Percentiles rank a stretch among this genome's conserved stretches.
Conservation (phyloP, 768 basidiomycete species). For the Agrocybe chaxingu region DNA sequence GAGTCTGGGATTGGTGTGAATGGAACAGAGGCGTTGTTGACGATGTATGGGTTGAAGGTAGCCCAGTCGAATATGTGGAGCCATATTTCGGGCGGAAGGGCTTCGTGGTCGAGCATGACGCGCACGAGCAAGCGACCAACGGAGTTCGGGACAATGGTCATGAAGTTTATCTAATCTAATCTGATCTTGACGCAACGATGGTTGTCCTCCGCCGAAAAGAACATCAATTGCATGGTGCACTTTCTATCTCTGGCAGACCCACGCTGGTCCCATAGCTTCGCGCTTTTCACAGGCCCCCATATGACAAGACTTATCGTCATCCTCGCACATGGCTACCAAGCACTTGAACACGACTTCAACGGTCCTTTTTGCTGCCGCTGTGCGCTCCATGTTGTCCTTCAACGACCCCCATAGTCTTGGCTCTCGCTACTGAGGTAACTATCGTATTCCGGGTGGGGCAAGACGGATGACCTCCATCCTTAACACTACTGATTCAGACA, state of each 20-base stretch:
- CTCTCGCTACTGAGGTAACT: too few relatives aligned
- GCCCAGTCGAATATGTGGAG: constrained; percentile 47
- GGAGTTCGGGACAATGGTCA: neutral
- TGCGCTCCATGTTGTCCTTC: too few relatives aligned
- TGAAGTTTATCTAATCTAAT: constrained; percentile 7
- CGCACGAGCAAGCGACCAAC: neutral
- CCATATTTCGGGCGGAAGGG: constrained; percentile 55
- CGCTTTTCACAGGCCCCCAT: too few relatives aligned
- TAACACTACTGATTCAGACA: too few relatives aligned
- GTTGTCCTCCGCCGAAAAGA: too few relatives aligned
- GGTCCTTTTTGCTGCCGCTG: too few relatives aligned
- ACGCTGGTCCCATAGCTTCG: neutral
- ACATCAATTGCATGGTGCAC: neutral
- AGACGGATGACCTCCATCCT: too few relatives aligned
- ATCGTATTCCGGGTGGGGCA: too few relatives aligned
- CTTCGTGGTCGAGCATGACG: constrained; percentile 16
- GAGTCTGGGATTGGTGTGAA: constrained; percentile 39
- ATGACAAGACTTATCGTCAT: too few relatives aligned
- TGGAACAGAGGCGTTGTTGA: constrained; percentile 36
- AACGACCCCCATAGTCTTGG: too few relatives aligned
- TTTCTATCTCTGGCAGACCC: neutral
- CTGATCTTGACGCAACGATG: neutral
- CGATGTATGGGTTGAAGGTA: constrained; percentile 23
- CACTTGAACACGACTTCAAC: too few relatives aligned
- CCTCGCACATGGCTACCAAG: too few relatives aligned